A percentile compares a stretch with the other conserved stretches of the same genome.
Conservation (phyloP, 345 rosid species). For the Toxicodendron radicans region DNA sequence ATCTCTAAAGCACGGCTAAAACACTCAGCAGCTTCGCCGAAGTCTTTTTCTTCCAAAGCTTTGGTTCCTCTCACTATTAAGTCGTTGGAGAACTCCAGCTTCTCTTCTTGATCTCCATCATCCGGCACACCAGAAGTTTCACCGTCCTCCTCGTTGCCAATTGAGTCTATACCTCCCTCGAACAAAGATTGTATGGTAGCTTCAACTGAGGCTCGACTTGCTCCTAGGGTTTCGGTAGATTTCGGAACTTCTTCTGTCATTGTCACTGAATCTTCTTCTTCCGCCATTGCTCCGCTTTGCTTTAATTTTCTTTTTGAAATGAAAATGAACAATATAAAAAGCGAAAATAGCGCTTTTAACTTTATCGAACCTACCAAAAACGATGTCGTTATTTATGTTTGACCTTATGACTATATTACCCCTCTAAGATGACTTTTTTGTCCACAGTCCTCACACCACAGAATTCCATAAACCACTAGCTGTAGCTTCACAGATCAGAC, state of each 20-base stretch:
- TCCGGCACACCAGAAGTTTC: constrained; percentile 44
- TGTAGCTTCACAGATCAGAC: neutral
- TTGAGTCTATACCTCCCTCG: constrained; percentile 64
- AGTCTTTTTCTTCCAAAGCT: constrained; percentile 64
- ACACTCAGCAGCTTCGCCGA: constrained; percentile 80
- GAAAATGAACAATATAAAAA: neutral
- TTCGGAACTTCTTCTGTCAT: constrained; percentile 22
- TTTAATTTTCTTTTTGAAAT: neutral
- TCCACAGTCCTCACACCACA: neutral
- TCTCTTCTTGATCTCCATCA: constrained; percentile 46
- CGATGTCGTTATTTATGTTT: neutral
- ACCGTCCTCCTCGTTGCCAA: constrained; percentile 51
- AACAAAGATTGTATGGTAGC: constrained; percentile 41
- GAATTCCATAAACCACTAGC: neutral
- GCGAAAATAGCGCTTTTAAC: neutral
- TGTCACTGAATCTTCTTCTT: constrained; percentile 34
- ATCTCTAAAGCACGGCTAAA: constrained; percentile 93
- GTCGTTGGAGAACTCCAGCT: constrained; percentile 65
- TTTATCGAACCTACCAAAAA: neutral
- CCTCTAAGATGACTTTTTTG: neutral
- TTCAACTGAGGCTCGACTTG: constrained; percentile 40
- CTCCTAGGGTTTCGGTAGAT: constrained; percentile 26
- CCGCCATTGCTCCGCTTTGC: constrained; percentile 33
- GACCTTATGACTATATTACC: neutral
- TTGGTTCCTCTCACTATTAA: constrained; percentile 58